A percentile compares a stretch with the other conserved stretches of the same genome.
These are phyloP conservation scores for Strobilomyces confusus DNA, from an alignment of 768 basidiomycete species.

Conservation along the genomic window DNA sequence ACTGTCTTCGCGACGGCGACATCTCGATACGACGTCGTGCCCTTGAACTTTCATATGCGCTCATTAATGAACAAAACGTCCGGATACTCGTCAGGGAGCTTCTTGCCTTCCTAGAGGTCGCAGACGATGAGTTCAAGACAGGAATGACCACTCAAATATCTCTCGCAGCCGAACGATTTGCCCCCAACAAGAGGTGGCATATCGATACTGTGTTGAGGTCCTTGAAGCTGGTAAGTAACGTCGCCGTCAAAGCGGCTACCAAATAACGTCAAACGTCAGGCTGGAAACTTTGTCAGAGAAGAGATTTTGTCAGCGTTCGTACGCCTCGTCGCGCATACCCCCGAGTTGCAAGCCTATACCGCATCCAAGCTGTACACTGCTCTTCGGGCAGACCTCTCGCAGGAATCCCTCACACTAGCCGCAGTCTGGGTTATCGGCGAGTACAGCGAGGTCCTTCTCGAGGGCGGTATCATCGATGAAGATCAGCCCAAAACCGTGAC, in stretches of 20 bases:
- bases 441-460: slow-evolving; percentile 86
- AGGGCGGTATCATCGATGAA: slow-evolving; percentile 78
- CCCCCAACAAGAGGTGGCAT: slow-evolving; percentile 98
- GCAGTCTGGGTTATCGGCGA: slow-evolving; percentile 97
- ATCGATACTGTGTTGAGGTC: slow-evolving; percentile 95
- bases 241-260: background rate
- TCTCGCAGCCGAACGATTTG: slow-evolving; percentile 92
- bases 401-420: slow-evolving; percentile 90
- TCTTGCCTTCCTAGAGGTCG: slow-evolving; percentile 94
- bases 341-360: slow-evolving; percentile 94
- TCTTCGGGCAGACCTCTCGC: slow-evolving; percentile 87
- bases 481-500: slow-evolving; percentile 68
- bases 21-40: slow-evolving; percentile 97
- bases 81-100: slow-evolving; percentile 89
- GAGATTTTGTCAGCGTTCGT: slow-evolving; percentile 95
- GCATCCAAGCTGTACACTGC: slow-evolving; percentile 87
- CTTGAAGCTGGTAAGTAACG: slow-evolving; percentile 71
- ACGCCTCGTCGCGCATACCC: slow-evolving; percentile 92
- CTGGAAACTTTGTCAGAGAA: slow-evolving; percentile 96
- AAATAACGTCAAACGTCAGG: slow-evolving; percentile 43
- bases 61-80: slow-evolving; percentile 94
- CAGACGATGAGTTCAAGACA: slow-evolving; percentile 98
- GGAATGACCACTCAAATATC: slow-evolving; percentile 98
- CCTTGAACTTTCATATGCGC: slow-evolving; percentile 92
- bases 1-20: slow-evolving; percentile 97